phyloP scores from a whole-genome alignment of 495 filamentous ascomycete genomes.

The Aspergillus leporis region DNA sequence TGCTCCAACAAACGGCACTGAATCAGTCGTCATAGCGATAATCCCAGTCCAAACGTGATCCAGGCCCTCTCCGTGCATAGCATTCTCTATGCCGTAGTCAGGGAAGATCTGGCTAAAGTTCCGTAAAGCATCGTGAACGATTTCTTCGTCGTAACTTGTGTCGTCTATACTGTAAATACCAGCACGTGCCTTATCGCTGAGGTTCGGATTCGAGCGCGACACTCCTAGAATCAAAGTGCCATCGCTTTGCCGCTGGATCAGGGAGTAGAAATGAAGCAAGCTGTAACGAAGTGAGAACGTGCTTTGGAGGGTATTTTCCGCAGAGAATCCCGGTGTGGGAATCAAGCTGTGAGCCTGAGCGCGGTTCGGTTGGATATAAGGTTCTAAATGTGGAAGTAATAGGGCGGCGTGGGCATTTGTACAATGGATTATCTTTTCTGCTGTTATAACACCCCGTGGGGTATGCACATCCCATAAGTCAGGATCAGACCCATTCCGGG shows the following conservation, averaged over 20 bases:
- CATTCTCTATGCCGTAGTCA: background rate
- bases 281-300: constrained; percentile 35
- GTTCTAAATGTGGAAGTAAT: constrained; percentile 26
- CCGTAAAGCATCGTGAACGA: constrained; percentile 25
- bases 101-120: constrained; percentile 27
- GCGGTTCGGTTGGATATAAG: constrained; percentile 28
- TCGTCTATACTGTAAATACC: constrained; percentile 29
- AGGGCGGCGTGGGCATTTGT: constrained; percentile 35
- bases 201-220: constrained; percentile 7
- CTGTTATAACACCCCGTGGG: constrained; percentile 18
- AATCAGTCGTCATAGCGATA: constrained; percentile 36
- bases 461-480: constrained; percentile 28
- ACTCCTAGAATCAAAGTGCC: constrained; percentile 33
- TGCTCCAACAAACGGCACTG: constrained; percentile 32
- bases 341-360: constrained; percentile 33
- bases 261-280: constrained; percentile 32
- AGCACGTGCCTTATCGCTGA: constrained; percentile 19
- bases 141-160: constrained; percentile 26
- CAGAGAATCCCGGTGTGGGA: constrained; percentile 22
- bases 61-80: constrained; percentile 29
- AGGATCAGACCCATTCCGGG: background rate
- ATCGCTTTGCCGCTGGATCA: constrained; percentile 28
- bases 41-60: constrained; percentile 37
- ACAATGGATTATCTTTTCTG: constrained; percentile 32
- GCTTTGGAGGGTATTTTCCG: constrained; percentile 15